Percentiles rank a stretch among this genome's conserved stretches.
Evolutionary conservation across 768 basidiomycete genomes (phyloP).

Genomic region (Pleurotus djamor): DNA sequence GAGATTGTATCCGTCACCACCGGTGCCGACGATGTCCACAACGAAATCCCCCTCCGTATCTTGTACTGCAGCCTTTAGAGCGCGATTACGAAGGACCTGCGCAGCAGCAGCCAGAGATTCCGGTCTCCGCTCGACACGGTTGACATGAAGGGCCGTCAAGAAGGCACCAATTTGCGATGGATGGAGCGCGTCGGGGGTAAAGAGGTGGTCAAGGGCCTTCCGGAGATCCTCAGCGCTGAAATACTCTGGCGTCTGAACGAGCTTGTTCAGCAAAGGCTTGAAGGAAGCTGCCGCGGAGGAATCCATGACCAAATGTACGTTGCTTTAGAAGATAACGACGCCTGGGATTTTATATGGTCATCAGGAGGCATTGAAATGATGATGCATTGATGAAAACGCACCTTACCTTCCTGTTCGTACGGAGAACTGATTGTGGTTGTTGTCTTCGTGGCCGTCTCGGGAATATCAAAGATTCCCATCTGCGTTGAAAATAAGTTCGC

Average conservation of each 20-base stretch:
- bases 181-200: constrained; percentile 59
- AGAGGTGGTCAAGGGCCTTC: constrained; percentile 69
- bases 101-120: constrained; percentile 82
- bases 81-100: constrained; percentile 64
- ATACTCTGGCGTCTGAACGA: constrained; percentile 77
- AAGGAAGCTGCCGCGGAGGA: constrained; percentile 38
- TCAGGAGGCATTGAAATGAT: background rate
- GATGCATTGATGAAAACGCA: background rate
- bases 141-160: constrained; percentile 80
- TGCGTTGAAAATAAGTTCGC: background rate
- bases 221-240: constrained; percentile 79
- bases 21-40: constrained; percentile 89
- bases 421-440: constrained; percentile 2
- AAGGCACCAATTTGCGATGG: constrained; percentile 88
- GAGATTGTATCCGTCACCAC: constrained; percentile 93
- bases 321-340: background rate
- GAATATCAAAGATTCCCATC: constrained; percentile 5
- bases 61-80: constrained; percentile 60
- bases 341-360: background rate
- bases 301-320: constrained; percentile 1
- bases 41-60: constrained; percentile 68
- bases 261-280: constrained; percentile 73
- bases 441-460: background rate
- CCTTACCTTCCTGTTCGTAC: constrained; percentile 5
- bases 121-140: constrained; percentile 72